These are phyloP conservation scores for Diaporthe citri DNA, from an alignment of 2,329 filamentous ascomycete genomes.

Conservation along the genomic window DNA sequence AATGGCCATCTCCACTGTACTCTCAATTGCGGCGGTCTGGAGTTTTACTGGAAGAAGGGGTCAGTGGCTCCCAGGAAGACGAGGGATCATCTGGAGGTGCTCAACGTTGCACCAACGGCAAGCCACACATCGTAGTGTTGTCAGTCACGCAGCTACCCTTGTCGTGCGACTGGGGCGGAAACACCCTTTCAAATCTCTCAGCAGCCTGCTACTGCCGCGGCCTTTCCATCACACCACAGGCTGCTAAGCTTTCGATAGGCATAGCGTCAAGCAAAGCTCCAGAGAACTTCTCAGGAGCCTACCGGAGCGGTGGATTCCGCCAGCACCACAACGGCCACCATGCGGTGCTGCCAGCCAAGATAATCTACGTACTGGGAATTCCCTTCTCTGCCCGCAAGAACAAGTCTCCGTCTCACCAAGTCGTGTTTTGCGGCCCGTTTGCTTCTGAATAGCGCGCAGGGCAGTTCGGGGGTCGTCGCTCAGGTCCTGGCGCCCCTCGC, in stretches of 20 bases:
- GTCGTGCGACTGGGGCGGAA: conserved; percentile 21
- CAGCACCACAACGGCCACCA: conserved; percentile 19
- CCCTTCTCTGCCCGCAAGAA: background rate
- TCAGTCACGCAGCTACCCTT: conserved; percentile 31
- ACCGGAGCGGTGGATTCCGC: conserved; percentile 27
- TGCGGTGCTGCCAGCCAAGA: conserved; percentile 28
- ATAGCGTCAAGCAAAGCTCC: conserved; percentile 12
- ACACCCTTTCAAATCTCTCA: conserved; percentile 22
- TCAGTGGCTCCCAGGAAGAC: conserved; percentile 29
- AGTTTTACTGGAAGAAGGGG: background rate
- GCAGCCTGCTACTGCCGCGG: conserved; percentile 22
- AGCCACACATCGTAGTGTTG: conserved; percentile 34
- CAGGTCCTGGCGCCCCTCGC: background rate
- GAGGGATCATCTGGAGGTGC: conserved; percentile 22
- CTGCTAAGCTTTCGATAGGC: background rate
- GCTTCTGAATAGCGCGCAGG: background rate
- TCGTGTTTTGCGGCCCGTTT: background rate
- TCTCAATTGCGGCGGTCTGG: conserved; percentile 15
- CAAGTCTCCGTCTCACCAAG: background rate
- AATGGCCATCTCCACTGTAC: background rate
- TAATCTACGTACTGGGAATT: background rate
- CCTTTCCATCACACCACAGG: conserved; percentile 27
- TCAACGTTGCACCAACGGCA: conserved; percentile 22
- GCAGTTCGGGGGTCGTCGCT: background rate
- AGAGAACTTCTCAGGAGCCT: conserved; percentile 22